Conservation (phyloP, 768 basidiomycete species). For the Boletus vermiculosoides region DNA sequence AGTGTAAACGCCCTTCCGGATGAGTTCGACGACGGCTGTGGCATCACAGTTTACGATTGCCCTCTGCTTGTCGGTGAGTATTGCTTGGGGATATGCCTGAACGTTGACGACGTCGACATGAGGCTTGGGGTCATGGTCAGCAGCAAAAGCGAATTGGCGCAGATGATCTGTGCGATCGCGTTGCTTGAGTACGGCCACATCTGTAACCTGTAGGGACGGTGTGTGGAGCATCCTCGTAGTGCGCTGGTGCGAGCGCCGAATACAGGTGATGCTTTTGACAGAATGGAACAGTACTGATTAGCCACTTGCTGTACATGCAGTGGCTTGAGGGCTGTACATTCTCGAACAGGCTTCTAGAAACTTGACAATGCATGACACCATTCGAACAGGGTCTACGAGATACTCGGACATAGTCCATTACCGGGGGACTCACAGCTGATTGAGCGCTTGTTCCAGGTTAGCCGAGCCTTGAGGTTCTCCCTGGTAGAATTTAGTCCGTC, state of each 20-base stretch:
- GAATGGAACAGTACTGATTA: not conserved
- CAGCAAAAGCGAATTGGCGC: constrained; percentile 1
- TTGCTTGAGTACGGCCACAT: constrained; percentile 25
- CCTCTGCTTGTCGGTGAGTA: constrained; percentile 27
- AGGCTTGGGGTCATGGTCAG: constrained; percentile 2
- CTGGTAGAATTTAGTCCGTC: not conserved
- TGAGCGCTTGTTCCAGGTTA: not conserved
- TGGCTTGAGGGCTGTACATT: constrained; percentile 4
- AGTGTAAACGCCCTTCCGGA: constrained; percentile 24
- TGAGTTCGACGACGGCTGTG: constrained; percentile 23
- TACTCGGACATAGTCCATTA: not conserved
- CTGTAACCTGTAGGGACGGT: not conserved
- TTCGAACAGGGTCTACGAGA: not conserved
- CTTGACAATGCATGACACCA: too few relatives aligned
- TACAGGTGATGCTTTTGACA: not conserved
- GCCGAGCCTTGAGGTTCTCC: not conserved
- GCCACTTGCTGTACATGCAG: constrained; percentile 16
- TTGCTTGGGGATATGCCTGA: constrained; percentile 27
- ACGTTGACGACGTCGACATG: constrained; percentile 14
- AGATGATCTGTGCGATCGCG: constrained; percentile 23
- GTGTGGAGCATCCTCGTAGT: constrained; percentile 8
- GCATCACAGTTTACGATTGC: constrained; percentile 33
- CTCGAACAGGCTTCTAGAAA: not conserved
- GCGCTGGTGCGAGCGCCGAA: not conserved
- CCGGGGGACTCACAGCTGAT: not conserved